A percentile compares a stretch with the other conserved stretches of the same genome.
These are phyloP conservation scores for Secale cereale DNA, from an alignment of 176 grass and related monocot species.

Conservation along the genomic window DNA sequence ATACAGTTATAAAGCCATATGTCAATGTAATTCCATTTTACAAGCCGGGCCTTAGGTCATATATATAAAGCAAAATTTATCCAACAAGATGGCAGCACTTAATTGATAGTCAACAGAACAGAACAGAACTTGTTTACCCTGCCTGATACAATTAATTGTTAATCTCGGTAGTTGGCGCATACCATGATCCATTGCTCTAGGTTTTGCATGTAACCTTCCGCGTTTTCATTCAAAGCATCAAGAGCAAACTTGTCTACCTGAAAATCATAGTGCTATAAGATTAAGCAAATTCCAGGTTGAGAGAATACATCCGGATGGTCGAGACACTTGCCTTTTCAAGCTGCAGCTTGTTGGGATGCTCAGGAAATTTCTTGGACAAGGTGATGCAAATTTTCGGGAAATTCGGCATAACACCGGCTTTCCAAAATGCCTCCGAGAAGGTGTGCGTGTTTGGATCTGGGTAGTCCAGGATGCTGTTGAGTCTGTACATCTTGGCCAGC, in stretches of 20 bases:
- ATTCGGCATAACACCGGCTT: constrained; percentile 85
- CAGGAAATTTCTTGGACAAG: constrained; percentile 93
- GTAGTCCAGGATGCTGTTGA: constrained; percentile 71
- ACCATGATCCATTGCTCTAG: constrained; percentile 94
- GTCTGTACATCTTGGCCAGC: constrained; percentile 83
- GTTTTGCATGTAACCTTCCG: constrained; percentile 94
- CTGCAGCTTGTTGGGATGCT: constrained; percentile 95
- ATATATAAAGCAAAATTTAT: neutral
- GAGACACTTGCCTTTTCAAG: constrained; percentile 57
- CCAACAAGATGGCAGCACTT: neutral
- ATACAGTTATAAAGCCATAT: too few relatives aligned
- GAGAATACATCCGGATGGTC: neutral
- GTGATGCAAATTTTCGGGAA: constrained; percentile 80
- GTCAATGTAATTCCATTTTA: too few relatives aligned
- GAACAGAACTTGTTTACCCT: neutral
- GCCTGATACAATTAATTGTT: neutral
- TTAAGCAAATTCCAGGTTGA: constrained; percentile 2
- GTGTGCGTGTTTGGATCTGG: constrained; percentile 71
- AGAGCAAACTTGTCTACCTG: constrained; percentile 94
- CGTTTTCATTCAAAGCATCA: constrained; percentile 90
- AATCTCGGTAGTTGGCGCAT: constrained; percentile 17
- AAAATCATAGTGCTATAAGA: constrained; percentile 15
- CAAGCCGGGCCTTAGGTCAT: neutral
- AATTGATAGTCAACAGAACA: neutral
- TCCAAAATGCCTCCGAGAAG: constrained; percentile 87